Base-by-base conservation (phyloP, 2,329 filamentous ascomycete species). In the Talaromyces sp. region DNA sequence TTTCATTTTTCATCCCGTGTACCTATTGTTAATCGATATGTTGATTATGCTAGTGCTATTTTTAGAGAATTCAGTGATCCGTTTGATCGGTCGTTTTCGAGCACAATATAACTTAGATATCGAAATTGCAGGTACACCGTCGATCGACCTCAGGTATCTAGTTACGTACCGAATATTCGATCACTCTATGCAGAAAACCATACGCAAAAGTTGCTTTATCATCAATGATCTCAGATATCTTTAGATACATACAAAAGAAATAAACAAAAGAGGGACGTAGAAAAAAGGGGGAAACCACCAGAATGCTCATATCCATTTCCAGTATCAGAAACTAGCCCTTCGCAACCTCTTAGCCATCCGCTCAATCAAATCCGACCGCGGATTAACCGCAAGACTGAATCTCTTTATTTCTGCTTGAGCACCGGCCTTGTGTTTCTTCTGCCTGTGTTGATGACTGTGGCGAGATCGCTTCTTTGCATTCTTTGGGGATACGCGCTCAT, bases 301-400 rank as follows among this genome's bases (percentile, higher is more conserved):
- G 31, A 16, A 37, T n/a, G n/a, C n/a, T n/a, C n/a, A n/a, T n/a
- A n/a, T 11, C 33, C 50, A 13, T n/a, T 54, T 35, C 27, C 31
- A 19, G 16, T 11, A 13, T 66, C 66, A 66, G 57, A 66, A 58
- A 22, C 60, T 68, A 14, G 58, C 63, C n/a, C 63, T 60, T 16
- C 63, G 49, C 41, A 65, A 16, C 27, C 63, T 47, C 59, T 62
- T 62, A 13, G 52, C 52, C 31, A 59, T 61, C 13, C 57, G 56
- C 19, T 24, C 58, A 37, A 49, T 31, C 16, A 41, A 8, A 39
- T 63, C 61, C 14, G 50, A 63, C 52, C 24, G 37, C 10, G 61
- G 49, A 27, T 49, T 49, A n/a, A 57, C 24, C 11, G 60, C 31
- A 10, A 57, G 50, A 47, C 39, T 57, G 7, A 56, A 47, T 14